Percentiles rank a stretch among this genome's conserved stretches.
Evolutionary conservation across 1,139 yeast species (phyloP).

Genomic region (Kurtzmaniella quercitrusa): DNA sequence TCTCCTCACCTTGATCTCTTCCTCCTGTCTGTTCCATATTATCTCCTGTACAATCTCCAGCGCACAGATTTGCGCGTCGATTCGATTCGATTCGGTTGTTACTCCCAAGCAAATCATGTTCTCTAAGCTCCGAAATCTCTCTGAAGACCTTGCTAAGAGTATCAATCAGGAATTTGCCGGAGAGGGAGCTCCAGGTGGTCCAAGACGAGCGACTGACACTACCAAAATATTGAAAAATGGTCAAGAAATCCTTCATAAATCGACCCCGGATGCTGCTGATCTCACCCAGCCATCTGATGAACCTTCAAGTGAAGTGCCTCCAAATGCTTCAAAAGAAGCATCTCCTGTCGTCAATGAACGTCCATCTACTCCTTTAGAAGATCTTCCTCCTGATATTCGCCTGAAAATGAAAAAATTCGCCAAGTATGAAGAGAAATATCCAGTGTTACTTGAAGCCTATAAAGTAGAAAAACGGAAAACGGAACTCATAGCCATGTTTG

Average conservation of each 20-base stretch:
- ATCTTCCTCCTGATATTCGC: constrained; percentile 51
- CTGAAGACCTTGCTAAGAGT: constrained; percentile 49
- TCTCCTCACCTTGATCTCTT: not conserved
- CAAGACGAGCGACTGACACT: constrained; percentile 4
- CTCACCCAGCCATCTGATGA: constrained; percentile 47
- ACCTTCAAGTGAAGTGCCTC: constrained; percentile 2
- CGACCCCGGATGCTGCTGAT: constrained; percentile 43
- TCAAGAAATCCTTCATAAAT: constrained; percentile 26
- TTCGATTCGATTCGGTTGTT: not conserved
- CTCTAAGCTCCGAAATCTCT: constrained; percentile 50
- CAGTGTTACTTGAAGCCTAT: constrained; percentile 76
- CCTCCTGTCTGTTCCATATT: not conserved
- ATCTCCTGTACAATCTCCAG: not conserved
- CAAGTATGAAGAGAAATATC: constrained; percentile 88
- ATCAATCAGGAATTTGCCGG: constrained; percentile 28
- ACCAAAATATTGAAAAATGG: constrained; percentile 32
- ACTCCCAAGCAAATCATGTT: constrained; percentile 17
- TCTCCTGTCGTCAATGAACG: not conserved
- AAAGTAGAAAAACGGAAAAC: constrained; percentile 71
- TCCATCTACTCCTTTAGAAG: constrained; percentile 17
- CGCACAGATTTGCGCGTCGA: not conserved
- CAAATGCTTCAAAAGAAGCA: not conserved
- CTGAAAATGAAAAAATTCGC: constrained; percentile 70
- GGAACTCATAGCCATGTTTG: constrained; percentile 62
- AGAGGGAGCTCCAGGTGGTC: constrained; percentile 11